phyloP scores from a whole-genome alignment of 1,284 basidiomycete species.

The Pyrrhoderma noxium region DNA sequence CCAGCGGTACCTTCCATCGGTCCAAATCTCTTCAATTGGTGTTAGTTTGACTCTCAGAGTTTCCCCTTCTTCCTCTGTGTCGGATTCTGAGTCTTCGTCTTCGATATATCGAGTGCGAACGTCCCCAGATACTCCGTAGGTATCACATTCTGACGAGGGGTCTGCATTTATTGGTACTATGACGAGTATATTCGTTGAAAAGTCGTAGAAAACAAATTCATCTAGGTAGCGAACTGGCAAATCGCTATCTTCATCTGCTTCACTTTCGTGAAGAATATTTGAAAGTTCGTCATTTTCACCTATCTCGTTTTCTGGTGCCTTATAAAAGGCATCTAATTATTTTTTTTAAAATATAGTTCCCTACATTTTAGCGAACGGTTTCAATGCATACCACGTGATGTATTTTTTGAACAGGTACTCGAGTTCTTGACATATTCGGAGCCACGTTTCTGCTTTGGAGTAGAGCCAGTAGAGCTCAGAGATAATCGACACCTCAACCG shows the following conservation, averaged over 20 bases:
- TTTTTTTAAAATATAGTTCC: too few species aligned
- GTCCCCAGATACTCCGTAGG: slow-evolving; percentile 8
- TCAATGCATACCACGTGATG: too few species aligned
- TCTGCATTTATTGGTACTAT: slow-evolving; percentile 29
- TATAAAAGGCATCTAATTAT: too few species aligned
- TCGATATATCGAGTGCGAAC: slow-evolving; percentile 23
- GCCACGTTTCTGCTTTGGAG: too few species aligned
- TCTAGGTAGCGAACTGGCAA: slow-evolving; percentile 11
- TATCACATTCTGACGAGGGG: slow-evolving; percentile 20
- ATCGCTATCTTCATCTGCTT: not conserved
- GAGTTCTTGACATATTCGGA: too few species aligned
- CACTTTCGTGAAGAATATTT: not conserved
- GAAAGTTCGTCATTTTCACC: slow-evolving; percentile 15
- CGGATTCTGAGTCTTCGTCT: slow-evolving; percentile 19
- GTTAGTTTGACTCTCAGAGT: slow-evolving; percentile 36
- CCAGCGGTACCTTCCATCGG: slow-evolving; percentile 32
- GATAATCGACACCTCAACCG: too few species aligned
- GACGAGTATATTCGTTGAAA: slow-evolving; percentile 23
- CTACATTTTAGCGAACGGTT: too few species aligned
- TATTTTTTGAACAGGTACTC: too few species aligned
- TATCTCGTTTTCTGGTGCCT: too few species aligned
- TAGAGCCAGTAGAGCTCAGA: too few species aligned
- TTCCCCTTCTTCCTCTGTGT: slow-evolving; percentile 12
- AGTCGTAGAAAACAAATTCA: slow-evolving; percentile 12
- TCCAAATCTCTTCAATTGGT: slow-evolving; percentile 36